Conservation (phyloP, 345 rosid species). For the Boechera divaricarpa region DNA sequence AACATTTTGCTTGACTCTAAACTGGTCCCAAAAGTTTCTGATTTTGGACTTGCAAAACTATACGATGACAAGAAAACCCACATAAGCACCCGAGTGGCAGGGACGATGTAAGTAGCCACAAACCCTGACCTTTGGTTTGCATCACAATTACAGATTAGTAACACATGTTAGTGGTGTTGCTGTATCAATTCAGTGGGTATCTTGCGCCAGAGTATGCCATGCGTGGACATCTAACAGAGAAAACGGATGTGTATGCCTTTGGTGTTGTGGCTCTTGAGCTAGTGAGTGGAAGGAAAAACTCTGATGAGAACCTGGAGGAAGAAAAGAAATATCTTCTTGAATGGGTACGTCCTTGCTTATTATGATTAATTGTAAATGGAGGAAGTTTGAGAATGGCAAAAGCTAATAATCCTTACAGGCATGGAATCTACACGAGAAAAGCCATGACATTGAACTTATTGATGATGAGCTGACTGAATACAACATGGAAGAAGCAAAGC, state of each 20-base stretch:
- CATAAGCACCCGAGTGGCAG: slow-evolving; percentile 54
- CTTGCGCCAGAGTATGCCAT: slow-evolving; percentile 75
- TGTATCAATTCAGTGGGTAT: slow-evolving; percentile 50
- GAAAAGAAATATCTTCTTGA: slow-evolving; percentile 62
- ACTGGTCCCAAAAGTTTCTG: slow-evolving; percentile 51
- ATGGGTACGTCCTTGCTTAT: slow-evolving; percentile 50
- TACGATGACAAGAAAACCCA: slow-evolving; percentile 54
- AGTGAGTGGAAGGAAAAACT: slow-evolving; percentile 53
- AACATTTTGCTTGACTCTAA: slow-evolving; percentile 63
- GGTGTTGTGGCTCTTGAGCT: slow-evolving; percentile 54
- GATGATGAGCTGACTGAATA: slow-evolving; percentile 50
- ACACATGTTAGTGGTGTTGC: slow-evolving; percentile 21
- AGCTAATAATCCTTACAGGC: slow-evolving; percentile 45
- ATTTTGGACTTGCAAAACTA: slow-evolving; percentile 54
- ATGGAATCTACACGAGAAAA: slow-evolving; percentile 60
- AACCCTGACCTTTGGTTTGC: slow-evolving; percentile 26
- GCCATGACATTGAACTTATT: slow-evolving; percentile 50
- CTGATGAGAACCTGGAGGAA: slow-evolving; percentile 38
- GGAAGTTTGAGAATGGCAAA: not conserved
- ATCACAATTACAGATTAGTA: slow-evolving; percentile 28
- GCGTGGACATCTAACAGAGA: slow-evolving; percentile 68
- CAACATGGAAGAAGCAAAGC: slow-evolving; percentile 54
- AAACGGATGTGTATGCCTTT: slow-evolving; percentile 61
- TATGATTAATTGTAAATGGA: not conserved
- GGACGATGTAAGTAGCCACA: slow-evolving; percentile 45